phyloP scores from a whole-genome alignment of 176 grass and related monocot genomes.

The Calamus simplicifolius region DNA sequence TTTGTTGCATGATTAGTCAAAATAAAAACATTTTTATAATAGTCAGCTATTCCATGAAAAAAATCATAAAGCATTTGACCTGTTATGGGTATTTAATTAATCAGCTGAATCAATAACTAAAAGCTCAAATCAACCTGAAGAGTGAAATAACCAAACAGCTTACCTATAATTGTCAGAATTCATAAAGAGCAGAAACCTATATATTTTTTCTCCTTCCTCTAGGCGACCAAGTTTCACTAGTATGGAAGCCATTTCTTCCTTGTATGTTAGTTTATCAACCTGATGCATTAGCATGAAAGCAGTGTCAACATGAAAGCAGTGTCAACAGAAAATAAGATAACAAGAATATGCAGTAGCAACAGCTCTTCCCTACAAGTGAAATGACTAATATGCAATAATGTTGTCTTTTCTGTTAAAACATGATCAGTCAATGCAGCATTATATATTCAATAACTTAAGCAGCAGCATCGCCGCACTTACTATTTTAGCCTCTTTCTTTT shows the following conservation, averaged over 20 bases:
- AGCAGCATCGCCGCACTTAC: constrained; percentile 26
- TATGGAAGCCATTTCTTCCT: constrained; percentile 90
- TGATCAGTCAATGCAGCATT: too few species aligned
- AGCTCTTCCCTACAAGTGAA: too few species aligned
- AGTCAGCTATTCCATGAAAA: too few species aligned
- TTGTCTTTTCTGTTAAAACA: too few species aligned
- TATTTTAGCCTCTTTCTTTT: constrained; percentile 83
- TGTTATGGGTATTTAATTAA: too few species aligned
- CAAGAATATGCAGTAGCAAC: constrained; percentile 15
- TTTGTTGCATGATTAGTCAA: too few species aligned
- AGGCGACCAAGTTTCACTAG: constrained; percentile 61
- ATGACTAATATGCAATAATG: too few species aligned
- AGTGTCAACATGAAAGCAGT: not conserved
- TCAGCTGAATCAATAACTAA: too few species aligned
- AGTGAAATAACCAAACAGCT: constrained; percentile 2
- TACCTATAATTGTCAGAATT: constrained; percentile 99
- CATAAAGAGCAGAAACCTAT: constrained; percentile 84
- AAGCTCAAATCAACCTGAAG: not conserved
- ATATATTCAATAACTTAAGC: too few species aligned
- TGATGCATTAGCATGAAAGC: constrained; percentile 23
- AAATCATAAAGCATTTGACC: too few species aligned
- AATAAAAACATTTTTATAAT: too few species aligned
- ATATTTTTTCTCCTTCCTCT: constrained; percentile 74
- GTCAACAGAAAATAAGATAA: not conserved
- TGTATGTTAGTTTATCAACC: constrained; percentile 88